phyloP scores from a whole-genome alignment of 257 asterid genomes.

The Solanum piurae region DNA sequence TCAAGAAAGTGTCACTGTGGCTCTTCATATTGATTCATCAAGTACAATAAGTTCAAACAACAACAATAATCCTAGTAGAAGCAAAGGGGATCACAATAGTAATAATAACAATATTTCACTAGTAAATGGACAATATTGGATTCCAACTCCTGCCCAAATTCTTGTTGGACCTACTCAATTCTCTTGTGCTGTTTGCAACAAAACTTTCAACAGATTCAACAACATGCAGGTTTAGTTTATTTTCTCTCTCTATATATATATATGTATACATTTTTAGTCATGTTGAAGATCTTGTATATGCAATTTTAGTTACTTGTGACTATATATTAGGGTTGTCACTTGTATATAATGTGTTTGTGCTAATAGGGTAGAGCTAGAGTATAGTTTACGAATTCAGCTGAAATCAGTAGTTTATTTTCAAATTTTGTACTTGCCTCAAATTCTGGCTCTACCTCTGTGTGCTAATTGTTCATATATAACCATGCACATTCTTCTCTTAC shows the following conservation, averaged over 20 bases:
- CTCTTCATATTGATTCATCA: conserved; percentile 48
- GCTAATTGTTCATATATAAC: background rate
- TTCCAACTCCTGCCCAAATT: conserved; percentile 79
- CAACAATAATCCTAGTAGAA: conserved; percentile 15
- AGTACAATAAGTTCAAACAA: conserved; percentile 3
- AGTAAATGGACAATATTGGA: conserved; percentile 60
- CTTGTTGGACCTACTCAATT: conserved; percentile 88
- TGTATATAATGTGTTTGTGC: background rate
- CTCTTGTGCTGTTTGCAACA: conserved; percentile 71
- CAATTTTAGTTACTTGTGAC: background rate
- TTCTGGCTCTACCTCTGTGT: background rate
- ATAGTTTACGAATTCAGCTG: background rate
- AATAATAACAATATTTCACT: background rate
- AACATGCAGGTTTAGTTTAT: conserved; percentile 68
- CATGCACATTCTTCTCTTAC: background rate
- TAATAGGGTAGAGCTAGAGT: background rate
- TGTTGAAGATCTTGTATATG: background rate
- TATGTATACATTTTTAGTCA: fast-evolving
- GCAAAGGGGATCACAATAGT: background rate
- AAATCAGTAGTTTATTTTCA: background rate
- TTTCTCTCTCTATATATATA: background rate
- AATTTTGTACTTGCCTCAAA: background rate
- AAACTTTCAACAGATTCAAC: conserved; percentile 82
- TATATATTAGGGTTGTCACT: background rate
- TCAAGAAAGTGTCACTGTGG: conserved; percentile 42